These are phyloP conservation scores for Trametes maxima DNA, from an alignment of 768 basidiomycete genomes.

Conservation along the genomic window DNA sequence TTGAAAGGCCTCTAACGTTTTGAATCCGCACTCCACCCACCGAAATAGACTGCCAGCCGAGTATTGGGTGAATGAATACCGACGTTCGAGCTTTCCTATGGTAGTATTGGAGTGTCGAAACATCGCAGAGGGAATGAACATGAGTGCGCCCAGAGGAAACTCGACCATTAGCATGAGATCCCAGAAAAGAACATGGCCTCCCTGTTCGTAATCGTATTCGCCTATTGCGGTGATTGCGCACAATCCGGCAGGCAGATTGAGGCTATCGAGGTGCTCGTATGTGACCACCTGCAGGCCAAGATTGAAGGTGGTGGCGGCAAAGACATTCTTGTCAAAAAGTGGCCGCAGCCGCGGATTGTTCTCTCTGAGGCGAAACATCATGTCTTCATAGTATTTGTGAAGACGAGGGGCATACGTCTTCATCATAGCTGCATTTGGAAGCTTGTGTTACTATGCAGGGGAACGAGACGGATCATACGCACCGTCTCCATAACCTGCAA, in stretches of 20 bases:
- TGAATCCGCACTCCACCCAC: conserved; percentile 28
- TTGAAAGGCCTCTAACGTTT: not conserved
- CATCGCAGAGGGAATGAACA: conserved; percentile 5
- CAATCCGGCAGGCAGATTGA: conserved; percentile 36
- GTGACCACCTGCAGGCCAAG: conserved; percentile 28
- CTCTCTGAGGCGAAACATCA: not conserved
- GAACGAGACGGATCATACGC: not conserved
- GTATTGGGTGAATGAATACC: conserved; percentile 34
- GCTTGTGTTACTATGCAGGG: not conserved
- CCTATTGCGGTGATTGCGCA: conserved; percentile 38
- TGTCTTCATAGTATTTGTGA: not conserved
- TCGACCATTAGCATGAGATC: conserved; percentile 30
- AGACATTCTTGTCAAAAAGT: conserved; percentile 34
- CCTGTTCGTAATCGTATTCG: conserved; percentile 29
- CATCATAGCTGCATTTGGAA: not conserved
- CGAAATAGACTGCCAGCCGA: conserved; percentile 33
- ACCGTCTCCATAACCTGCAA: not conserved
- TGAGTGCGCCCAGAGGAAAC: conserved; percentile 29
- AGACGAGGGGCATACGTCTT: not conserved
- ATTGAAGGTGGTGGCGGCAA: conserved; percentile 34
- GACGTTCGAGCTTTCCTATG: conserved; percentile 19
- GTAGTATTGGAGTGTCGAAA: conserved; percentile 16
- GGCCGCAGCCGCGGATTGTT: not conserved
- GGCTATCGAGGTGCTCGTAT: conserved; percentile 28
- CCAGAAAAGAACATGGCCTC: conserved; percentile 38